Evolutionary conservation across 2,329 filamentous ascomycete genomes (phyloP), one percentile per base, ranked within the genome.

Genomic region (Aspergillus japonicus): DNA sequence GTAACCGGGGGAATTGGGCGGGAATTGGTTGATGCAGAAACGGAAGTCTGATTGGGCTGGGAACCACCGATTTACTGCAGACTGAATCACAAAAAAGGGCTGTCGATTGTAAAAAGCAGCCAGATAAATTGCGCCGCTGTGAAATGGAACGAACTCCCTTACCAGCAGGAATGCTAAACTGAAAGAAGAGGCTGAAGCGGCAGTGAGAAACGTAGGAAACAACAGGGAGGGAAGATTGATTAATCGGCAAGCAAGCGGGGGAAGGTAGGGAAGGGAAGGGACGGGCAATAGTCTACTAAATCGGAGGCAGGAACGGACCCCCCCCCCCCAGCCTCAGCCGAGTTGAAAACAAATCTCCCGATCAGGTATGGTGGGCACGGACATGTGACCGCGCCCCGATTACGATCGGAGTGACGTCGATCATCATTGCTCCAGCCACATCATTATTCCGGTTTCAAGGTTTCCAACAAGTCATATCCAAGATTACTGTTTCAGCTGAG

Each of bases 271-370:
- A 4, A 16, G 33, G 33, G 33, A 10, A 35, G 14, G 33, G 11
- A 35, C 33, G 33, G 33, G 11, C 11, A 35, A 16, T 35, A 35
- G 33, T 35, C 10, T 35, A 35, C 14, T 61, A 64, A 62, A 60
- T 58, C 57, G 62, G 57, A 56, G 56, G 61, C 58, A 62, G 56
- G 58, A 65, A 63, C 55, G 33, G 39, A 54, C 42, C 62, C 59
- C 68, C 68, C 42, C 62, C 59, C 68, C 68, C 42, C 42, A 47
- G 48, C 48, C 48, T 39, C 52, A 54, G 60, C 64, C 62, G 66
- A 61, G 57, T 63, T 50, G 63, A 71, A 73, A 76, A 77, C 74
- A 77, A 76, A 76, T 76, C 72, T 77, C 75, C 71, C 64, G 57
- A 75, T 73, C 50, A n/a, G 72, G 74, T 54, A 70, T 66, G 62